Base-by-base conservation (phyloP, 768 basidiomycete genomes). In the Suillus bovinus region DNA sequence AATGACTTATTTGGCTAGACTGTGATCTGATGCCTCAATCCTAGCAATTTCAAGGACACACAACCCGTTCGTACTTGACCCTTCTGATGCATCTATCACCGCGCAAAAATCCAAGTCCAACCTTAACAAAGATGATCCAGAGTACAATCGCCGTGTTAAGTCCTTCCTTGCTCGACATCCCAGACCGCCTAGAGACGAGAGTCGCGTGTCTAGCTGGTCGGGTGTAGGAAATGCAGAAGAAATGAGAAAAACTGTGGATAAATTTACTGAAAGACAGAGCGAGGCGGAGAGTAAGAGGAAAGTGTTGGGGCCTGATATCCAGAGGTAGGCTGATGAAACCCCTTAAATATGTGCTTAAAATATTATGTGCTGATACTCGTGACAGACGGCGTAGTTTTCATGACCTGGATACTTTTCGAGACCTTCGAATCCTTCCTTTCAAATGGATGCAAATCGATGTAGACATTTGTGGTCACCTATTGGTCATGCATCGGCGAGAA, bases 381-480 rank as follows among this genome's bases (percentile, higher is more conserved):
- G 57, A 36, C 66, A 82, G 85, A 60, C 81, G 90, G 52, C 79
- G 88, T 55, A 90, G 89, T 65, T 89, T 88, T 68, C 86, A 89
- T 63, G 86, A 87, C 71, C 69, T 86, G 2, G 69, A 75, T 33
- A 80, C 83, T n/a, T 78, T 86, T 64, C 77, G 74, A 42, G 77
- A 77, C 54, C 70, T 81, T 62, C 77, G 77, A 39, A 75, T 87
- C 13, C 71, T 91, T 47, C 80, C 81, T 3, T 64, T 80, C 8
- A 88, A 91, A 60, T 79, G 83, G 67, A 90, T 93, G 89, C 83
- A 81, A 56, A 84, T 90, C 46, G 91, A 93, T 67, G 91, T 92
- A 41, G 90, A 89, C 67, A 79, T 93, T 17, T 88, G 88, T 68
- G 89, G 88, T 5, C 88, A 93, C 69, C 71, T 90, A 53, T 77